These are phyloP conservation scores for Smallanthus sonchifolius DNA, from an alignment of 129 eudicot genomes.

Conservation along the genomic window DNA sequence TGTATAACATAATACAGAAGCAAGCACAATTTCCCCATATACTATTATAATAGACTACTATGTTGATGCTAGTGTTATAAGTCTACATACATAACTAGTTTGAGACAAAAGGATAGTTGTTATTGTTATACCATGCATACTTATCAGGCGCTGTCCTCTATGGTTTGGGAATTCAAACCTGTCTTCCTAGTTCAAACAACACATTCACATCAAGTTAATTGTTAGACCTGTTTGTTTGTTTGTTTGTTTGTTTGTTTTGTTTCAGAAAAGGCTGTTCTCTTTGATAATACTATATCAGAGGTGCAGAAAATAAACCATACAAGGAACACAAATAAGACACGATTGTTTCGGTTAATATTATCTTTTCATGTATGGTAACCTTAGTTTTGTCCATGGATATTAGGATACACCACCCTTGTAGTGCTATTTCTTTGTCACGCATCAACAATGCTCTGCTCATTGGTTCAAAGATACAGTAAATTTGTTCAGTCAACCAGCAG, in stretches of 20 bases:
- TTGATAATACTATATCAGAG: neutral
- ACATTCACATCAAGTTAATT: no score
- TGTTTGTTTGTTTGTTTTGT: no score
- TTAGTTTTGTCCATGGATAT: neutral
- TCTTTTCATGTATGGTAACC: neutral
- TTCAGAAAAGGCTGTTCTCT: no score
- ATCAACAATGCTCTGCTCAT: neutral
- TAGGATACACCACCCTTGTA: neutral
- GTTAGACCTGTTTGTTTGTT: no score
- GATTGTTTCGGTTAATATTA: neutral
- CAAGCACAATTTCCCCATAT: neutral
- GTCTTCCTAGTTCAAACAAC: no score
- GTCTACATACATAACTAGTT: no score
- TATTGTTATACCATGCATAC: no score
- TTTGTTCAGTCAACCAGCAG: neutral
- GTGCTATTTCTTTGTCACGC: neutral
- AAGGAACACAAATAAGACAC: neutral
- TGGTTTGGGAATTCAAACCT: no score
- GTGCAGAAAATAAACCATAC: slow-evolving; percentile 4
- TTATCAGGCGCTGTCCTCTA: no score
- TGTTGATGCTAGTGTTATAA: neutral
- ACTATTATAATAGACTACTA: neutral
- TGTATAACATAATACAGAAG: neutral
- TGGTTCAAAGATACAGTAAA: neutral
- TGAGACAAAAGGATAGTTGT: no score